Evolutionary conservation across 108 stramenopile species (phyloP).

Genomic region (Cyclotella baltica): DNA sequence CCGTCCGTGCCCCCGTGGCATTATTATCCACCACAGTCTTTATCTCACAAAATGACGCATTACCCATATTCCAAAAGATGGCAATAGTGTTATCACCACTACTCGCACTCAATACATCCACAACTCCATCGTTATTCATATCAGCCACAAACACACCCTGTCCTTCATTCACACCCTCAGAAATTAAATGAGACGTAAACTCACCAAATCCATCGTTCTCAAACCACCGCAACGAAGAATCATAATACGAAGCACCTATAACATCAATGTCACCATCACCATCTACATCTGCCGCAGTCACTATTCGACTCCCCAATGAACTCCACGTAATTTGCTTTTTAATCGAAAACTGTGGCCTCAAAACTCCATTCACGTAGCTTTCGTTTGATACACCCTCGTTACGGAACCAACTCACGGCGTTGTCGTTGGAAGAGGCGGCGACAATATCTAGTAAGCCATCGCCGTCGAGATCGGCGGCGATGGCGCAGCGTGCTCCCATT

Average conservation of each 20-base stretch:
- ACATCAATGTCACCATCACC: constrained; percentile 17
- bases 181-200: constrained; percentile 28
- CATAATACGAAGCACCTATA: constrained; percentile 32
- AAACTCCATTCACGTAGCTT: background rate
- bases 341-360: constrained; percentile 11
- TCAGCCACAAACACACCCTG: constrained; percentile 16
- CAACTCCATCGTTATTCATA: constrained; percentile 23
- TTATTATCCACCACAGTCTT: constrained; percentile 30
- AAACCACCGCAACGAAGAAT: constrained; percentile 33
- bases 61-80: constrained; percentile 22
- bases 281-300: constrained; percentile 27
- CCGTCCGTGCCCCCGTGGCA: constrained; percentile 35
- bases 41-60: constrained; percentile 28
- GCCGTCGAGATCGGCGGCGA: constrained; percentile 40
- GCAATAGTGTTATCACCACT: constrained; percentile 34
- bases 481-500: constrained; percentile 43
- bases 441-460: constrained; percentile 35
- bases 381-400: constrained; percentile 11
- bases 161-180: constrained; percentile 17
- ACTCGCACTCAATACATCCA: constrained; percentile 24
- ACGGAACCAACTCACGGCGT: constrained; percentile 35
- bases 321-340: constrained; percentile 35
- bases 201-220: constrained; percentile 33
- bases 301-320: constrained; percentile 23
- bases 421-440: constrained; percentile 30